Evolutionary conservation across 2,329 filamentous ascomycete genomes (phyloP), one percentile per base, ranked within the genome.

Genomic region (Aspergillus ochraceoroseus): DNA sequence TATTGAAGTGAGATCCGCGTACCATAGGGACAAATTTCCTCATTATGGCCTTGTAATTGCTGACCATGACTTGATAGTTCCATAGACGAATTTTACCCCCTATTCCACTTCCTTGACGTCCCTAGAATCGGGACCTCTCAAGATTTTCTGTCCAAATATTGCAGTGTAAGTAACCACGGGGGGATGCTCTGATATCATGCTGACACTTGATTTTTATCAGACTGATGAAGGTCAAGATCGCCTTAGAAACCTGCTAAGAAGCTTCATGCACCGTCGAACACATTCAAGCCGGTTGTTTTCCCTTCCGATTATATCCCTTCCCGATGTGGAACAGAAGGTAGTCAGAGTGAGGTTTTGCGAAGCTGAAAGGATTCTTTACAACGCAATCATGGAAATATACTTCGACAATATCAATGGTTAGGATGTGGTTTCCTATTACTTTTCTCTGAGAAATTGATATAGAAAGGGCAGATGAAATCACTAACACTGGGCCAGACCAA

Each of bases 201-300:
- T 30, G 22, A 23, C 0, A 11, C 9, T 23, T 38, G 36, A 31
- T 32, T 20, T 38, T 17, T 12, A 13, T 17, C 45, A 13, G 43
- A 45, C 13, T n/a, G 44, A 52, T 0, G 3, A 36, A 5, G 46
- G 47, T 1, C 40, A 47, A 11, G 18, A 50, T 18, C 53, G 61
- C 7, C 49, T 67, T 1, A 36, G 49, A 3, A 60, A 55, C 15
- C 43, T 61, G 3, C 46, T 67, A 2, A 48, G 54, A 32, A 44
- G 52, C 3, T 70, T 76, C 38, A 75, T 80, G 70, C 66, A 76
- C 11, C 66, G 77, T 4, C 67, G 76, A 4, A 79, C 76, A 0
- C 75, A 80, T 55, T 57, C 59, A 1, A 74, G 77, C 38, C 68
- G 57, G 0, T 63, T 81, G 11, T 75, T 81, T 44, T 66, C 70